These are phyloP conservation scores for Umbellularia californica DNA, from an alignment of 164 flowering plant species.

Conservation along the genomic window DNA sequence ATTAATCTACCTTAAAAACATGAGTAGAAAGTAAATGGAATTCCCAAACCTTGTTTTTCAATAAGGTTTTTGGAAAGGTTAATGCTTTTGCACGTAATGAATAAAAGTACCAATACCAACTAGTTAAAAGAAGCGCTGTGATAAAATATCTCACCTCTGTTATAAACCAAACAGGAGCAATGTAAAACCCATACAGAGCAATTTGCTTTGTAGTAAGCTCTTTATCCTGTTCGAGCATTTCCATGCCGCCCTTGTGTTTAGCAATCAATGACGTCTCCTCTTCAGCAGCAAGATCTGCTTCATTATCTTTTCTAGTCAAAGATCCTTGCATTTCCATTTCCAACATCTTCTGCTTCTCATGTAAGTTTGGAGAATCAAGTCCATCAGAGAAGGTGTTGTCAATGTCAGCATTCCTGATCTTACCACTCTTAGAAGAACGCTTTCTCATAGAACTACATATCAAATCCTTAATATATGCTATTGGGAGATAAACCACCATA, in stretches of 20 bases:
- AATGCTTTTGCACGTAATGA: too few relatives aligned
- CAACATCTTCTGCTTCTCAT: conserved; percentile 19
- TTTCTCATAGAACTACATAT: conserved; percentile 16
- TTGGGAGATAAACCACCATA: conserved; percentile 53
- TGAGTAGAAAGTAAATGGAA: too few relatives aligned
- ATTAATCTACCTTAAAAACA: too few relatives aligned
- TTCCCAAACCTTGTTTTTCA: too few relatives aligned
- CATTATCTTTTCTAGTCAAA: conserved; percentile 26
- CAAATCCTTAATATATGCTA: conserved; percentile 46
- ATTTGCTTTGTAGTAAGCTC: conserved; percentile 41
- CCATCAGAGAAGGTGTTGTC: conserved; percentile 20
- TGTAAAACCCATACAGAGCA: conserved; percentile 40
- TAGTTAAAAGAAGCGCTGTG: too few relatives aligned
- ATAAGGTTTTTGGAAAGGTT: too few relatives aligned
- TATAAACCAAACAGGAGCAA: conserved; percentile 56
- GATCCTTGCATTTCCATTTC: conserved; percentile 26
- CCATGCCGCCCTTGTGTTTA: conserved; percentile 24
- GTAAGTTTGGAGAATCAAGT: conserved; percentile 30
- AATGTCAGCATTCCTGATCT: conserved; percentile 2
- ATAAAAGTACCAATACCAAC: too few relatives aligned
- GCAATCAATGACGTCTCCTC: conserved; percentile 34
- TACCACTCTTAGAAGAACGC: conserved; percentile 5
- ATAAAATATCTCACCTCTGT: conserved; percentile 41
- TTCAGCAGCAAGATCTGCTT: conserved; percentile 22
- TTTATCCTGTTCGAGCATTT: conserved; percentile 7